A percentile compares a stretch with the other conserved stretches of the same genome.
Conservation (phyloP, 1,139 yeast genomes). For the Yamadazyma sp. region DNA sequence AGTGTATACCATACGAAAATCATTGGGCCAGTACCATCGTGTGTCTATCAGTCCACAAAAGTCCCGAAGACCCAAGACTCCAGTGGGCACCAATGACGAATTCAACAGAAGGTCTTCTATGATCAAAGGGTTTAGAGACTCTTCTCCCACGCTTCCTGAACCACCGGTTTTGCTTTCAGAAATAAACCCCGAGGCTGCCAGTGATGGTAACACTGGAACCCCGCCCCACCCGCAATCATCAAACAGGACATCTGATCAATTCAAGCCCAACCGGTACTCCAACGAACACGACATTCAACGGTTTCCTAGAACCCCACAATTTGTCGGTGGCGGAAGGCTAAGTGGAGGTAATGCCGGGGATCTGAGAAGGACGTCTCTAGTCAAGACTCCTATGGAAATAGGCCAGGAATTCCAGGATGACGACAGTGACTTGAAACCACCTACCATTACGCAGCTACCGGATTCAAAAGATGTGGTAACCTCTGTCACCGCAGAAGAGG, state of each 20-base stretch:
- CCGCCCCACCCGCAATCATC: background rate
- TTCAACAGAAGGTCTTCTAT: conserved; percentile 37
- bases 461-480: background rate
- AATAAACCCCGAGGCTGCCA: conserved; percentile 17
- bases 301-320: conserved; percentile 53
- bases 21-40: conserved; percentile 37
- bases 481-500: background rate
- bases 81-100: conserved; percentile 16
- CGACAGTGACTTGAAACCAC: conserved; percentile 39
- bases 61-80: conserved; percentile 21
- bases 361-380: conserved; percentile 17
- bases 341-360: conserved; percentile 12
- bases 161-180: conserved; percentile 45
- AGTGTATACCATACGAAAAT: conserved; percentile 33
- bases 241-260: background rate
- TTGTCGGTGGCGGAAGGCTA: conserved; percentile 11
- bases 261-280: background rate
- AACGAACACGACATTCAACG: conserved; percentile 26
- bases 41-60: conserved; percentile 34
- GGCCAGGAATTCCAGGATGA: conserved; percentile 25
- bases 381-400: conserved; percentile 29
- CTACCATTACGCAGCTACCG: conserved; percentile 14
- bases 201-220: conserved; percentile 16
- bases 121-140: conserved; percentile 43
- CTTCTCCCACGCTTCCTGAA: conserved; percentile 54